These are phyloP conservation scores for Neocucurbitaria cava DNA, from an alignment of 2,329 filamentous ascomycete species.

Conservation along the genomic window DNA sequence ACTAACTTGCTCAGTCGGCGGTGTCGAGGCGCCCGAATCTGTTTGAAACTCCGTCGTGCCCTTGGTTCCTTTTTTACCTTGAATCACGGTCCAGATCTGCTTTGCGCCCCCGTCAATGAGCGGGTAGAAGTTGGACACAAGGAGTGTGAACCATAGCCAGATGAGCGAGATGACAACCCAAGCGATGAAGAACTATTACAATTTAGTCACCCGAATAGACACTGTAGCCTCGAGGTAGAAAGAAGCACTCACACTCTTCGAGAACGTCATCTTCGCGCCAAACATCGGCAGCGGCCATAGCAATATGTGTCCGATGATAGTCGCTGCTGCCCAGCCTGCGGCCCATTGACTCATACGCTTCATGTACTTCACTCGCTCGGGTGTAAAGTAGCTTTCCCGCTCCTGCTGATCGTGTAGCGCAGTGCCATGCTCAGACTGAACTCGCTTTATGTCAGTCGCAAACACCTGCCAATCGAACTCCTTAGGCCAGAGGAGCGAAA, in stretches of 20 bases:
- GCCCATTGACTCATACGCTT: constrained; percentile 58
- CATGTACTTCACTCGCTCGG: constrained; percentile 31
- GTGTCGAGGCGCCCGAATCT: background rate
- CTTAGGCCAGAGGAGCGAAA: constrained; percentile 56
- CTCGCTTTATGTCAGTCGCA: constrained; percentile 24
- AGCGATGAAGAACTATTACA: constrained; percentile 53
- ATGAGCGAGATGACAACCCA: constrained; percentile 61
- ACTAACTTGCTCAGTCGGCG: background rate
- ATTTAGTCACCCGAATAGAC: no score
- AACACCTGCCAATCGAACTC: constrained; percentile 53
- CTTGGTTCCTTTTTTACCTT: background rate
- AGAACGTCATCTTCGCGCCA: constrained; percentile 55
- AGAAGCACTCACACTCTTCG: constrained; percentile 33
- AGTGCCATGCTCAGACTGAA: background rate
- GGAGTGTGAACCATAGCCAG: constrained; percentile 61
- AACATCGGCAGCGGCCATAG: constrained; percentile 65
- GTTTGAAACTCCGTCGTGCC: background rate
- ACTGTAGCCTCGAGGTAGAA: background rate
- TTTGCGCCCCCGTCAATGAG: constrained; percentile 53
- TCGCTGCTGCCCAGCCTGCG: constrained; percentile 56
- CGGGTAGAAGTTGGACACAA: constrained; percentile 60
- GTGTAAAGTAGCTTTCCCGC: constrained; percentile 13
- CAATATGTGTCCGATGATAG: constrained; percentile 62
- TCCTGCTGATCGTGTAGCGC: background rate
- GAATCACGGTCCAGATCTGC: constrained; percentile 2